phyloP scores from a whole-genome alignment of 176 grass and related monocot species.

The Carex cristatella region DNA sequence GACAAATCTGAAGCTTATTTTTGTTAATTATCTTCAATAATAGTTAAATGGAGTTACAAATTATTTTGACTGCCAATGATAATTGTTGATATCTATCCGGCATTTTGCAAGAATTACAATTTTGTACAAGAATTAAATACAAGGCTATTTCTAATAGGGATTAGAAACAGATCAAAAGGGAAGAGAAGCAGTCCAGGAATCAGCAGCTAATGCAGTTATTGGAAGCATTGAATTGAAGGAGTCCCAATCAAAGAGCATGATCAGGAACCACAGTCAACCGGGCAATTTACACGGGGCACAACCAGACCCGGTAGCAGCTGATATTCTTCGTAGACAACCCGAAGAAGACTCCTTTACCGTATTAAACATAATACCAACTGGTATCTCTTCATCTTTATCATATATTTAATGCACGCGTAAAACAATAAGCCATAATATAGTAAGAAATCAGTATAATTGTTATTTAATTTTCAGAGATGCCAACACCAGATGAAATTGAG shows the following conservation, averaged over 20 bases:
- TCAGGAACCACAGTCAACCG: slow-evolving; percentile 81
- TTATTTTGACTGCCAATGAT: not conserved
- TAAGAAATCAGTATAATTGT: not conserved
- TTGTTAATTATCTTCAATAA: not conserved
- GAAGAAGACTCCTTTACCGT: slow-evolving; percentile 80
- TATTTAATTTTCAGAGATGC: slow-evolving; percentile 42
- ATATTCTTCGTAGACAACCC: slow-evolving; percentile 88
- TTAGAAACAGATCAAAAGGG: slow-evolving; percentile 28
- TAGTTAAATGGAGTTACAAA: not conserved
- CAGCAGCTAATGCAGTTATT: slow-evolving; percentile 31
- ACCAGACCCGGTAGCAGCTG: slow-evolving; percentile 82
- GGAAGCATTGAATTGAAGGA: slow-evolving; percentile 47
- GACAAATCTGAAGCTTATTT: not conserved
- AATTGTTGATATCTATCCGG: slow-evolving; percentile 3
- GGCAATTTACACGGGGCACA: slow-evolving; percentile 67
- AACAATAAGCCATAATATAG: not conserved
- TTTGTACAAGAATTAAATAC: slow-evolving; percentile 13
- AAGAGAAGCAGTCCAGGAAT: slow-evolving; percentile 23
- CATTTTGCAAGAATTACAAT: slow-evolving; percentile 2
- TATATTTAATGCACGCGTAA: slow-evolving; percentile 5
- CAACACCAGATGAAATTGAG: slow-evolving; percentile 75
- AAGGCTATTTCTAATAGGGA: not conserved
- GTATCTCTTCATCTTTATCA: slow-evolving; percentile 34
- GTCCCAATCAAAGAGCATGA: slow-evolving; percentile 63
- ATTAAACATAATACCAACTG: slow-evolving; percentile 71